Conservation (phyloP, 2,329 filamentous ascomycete species). For the Fusarium praegraminearum region DNA sequence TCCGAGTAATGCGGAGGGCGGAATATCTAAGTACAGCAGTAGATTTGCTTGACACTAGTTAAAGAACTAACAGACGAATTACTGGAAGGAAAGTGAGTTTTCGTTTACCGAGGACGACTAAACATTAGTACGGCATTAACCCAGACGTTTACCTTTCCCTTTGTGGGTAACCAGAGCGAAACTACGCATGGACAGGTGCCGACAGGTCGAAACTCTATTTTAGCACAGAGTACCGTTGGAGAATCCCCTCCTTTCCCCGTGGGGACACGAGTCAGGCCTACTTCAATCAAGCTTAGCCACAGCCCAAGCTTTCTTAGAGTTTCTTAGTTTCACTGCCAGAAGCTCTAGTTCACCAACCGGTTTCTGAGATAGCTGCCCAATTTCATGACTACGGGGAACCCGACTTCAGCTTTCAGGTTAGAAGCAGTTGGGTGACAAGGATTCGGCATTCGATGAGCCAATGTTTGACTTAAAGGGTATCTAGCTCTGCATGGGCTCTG, state of each 20-base stretch:
- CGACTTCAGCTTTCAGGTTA: background rate
- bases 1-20: background rate
- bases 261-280: background rate
- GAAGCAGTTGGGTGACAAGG: background rate
- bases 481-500: too few relatives aligned
- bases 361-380: background rate
- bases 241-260: background rate
- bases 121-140: background rate
- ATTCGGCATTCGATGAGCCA: background rate
- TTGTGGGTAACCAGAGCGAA: background rate
- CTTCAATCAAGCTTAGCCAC: background rate
- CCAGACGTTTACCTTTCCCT: background rate
- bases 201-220: slow-evolving; percentile 1
- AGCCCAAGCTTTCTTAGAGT: background rate
- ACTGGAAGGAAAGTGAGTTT: background rate
- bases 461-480: background rate
- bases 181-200: background rate
- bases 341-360: background rate
- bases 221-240: background rate
- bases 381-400: background rate
- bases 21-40: background rate
- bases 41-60: background rate
- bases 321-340: background rate
- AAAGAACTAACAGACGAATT: background rate
- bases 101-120: background rate